Evolutionary conservation across 257 asterid genomes (phyloP).

Genomic region (Gentiana macrophylla): DNA sequence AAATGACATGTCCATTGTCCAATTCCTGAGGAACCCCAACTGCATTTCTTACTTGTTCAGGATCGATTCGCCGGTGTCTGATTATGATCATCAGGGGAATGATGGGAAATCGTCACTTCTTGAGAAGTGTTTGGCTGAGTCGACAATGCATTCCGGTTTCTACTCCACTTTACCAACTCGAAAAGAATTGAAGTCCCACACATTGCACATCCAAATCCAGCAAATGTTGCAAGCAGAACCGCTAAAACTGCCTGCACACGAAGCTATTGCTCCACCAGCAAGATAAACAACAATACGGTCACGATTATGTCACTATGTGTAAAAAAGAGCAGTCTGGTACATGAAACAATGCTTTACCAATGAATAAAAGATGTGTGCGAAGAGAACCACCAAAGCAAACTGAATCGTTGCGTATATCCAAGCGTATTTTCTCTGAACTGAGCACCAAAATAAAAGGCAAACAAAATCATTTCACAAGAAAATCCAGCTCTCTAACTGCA

Average conservation of each 20-base stretch:
- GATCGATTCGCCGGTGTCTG: conserved; percentile 16
- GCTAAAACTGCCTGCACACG: conserved; percentile 67
- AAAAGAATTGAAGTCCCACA: conserved; percentile 60
- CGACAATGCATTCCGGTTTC: conserved; percentile 20
- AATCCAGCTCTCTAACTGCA: not conserved
- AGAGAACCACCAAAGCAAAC: conserved; percentile 68
- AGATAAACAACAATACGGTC: not conserved
- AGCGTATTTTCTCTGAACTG: conserved; percentile 67
- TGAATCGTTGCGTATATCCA: conserved; percentile 81
- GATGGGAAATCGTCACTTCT: conserved; percentile 1
- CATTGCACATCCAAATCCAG: conserved; percentile 87
- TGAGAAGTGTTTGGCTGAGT: conserved; percentile 25
- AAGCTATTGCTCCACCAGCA: conserved; percentile 31
- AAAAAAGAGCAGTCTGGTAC: no score
- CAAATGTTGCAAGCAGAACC: conserved; percentile 67
- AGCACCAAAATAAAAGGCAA: conserved; percentile 6
- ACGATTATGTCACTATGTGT: not conserved
- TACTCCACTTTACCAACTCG: conserved; percentile 57
- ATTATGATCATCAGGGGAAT: conserved; percentile 21
- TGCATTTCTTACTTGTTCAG: conserved; percentile 23
- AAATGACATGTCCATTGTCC: conserved; percentile 13
- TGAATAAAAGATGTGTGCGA: conserved; percentile 70
- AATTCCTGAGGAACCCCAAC: conserved; percentile 15
- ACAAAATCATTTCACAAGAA: conserved; percentile 5
- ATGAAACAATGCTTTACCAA: conserved; percentile 42